phyloP scores from a whole-genome alignment of 1,284 basidiomycete species.

The Puccinia polysora region DNA sequence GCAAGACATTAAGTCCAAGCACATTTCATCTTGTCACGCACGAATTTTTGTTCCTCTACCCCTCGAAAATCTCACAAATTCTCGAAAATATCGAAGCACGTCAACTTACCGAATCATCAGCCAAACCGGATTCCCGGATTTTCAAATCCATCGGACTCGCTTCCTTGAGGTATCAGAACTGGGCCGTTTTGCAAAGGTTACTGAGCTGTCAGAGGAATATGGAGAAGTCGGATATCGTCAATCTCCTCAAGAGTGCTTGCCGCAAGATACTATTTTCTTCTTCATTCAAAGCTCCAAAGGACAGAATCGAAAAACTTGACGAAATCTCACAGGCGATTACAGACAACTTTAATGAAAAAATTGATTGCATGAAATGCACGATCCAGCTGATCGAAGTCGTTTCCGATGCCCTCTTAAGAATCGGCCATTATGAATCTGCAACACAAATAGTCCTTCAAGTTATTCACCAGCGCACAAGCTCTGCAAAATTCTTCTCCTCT shows the following conservation, averaged over 20 bases:
- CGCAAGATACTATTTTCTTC: conserved; percentile 37
- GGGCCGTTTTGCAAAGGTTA: conserved; percentile 19
- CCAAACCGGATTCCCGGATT: not conserved
- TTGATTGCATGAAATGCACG: conserved; percentile 2
- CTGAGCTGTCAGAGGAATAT: conserved; percentile 18
- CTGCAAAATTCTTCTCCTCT: conserved; percentile 4
- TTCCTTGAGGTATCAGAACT: conserved; percentile 31
- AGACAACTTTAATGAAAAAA: conserved; percentile 16
- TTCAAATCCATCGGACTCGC: conserved; percentile 28
- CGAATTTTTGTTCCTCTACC: conserved; percentile 32
- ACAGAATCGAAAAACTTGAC: conserved; percentile 9
- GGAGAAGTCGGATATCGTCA: conserved; percentile 5
- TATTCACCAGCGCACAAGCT: conserved; percentile 9
- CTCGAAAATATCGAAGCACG: conserved; percentile 5
- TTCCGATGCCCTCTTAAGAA: conserved; percentile 23
- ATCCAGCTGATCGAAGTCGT: conserved; percentile 13
- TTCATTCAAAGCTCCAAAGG: conserved; percentile 18
- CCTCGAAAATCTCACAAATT: not conserved
- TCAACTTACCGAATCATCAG: conserved; percentile 1
- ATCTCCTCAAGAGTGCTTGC: conserved; percentile 21
- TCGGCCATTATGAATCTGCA: conserved; percentile 20
- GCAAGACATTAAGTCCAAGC: conserved; percentile 11
- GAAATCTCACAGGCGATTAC: conserved; percentile 3
- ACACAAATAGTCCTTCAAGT: conserved; percentile 22
- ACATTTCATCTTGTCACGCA: conserved; percentile 12